A percentile compares a stretch with the other conserved stretches of the same genome.
phyloP scores from a whole-genome alignment of 2,329 filamentous ascomycete genomes.

The Aureobasidium sp. region DNA sequence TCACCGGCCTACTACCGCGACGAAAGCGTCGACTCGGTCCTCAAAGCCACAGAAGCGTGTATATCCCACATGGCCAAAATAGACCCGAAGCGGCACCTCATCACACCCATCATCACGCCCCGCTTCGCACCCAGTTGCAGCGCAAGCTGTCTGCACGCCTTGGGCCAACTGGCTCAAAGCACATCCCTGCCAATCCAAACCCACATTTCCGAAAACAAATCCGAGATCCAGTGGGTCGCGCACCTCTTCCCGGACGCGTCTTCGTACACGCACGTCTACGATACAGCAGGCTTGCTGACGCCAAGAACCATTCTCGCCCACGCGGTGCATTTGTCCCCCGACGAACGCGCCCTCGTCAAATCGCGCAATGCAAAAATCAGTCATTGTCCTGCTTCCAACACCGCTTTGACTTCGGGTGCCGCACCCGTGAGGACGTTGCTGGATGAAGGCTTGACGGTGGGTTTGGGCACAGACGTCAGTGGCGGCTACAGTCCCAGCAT shows the following conservation, averaged over 20 bases:
- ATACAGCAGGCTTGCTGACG: constrained; percentile 61
- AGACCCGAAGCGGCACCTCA: constrained; percentile 58
- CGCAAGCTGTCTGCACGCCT: constrained; percentile 47
- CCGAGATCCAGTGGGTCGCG: constrained; percentile 65
- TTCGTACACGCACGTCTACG: constrained; percentile 74
- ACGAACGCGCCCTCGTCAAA: constrained; percentile 60
- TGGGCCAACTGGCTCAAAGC: constrained; percentile 59
- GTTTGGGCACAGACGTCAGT: constrained; percentile 83
- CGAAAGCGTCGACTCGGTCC: constrained; percentile 53
- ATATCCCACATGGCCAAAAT: constrained; percentile 55
- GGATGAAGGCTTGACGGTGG: constrained; percentile 67
- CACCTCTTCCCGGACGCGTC: constrained; percentile 58
- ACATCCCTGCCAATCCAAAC: constrained; percentile 70
- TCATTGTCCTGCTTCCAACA: constrained; percentile 86
- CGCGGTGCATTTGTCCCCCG: constrained; percentile 64
- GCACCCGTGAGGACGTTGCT: constrained; percentile 70
- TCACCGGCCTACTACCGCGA: constrained; percentile 78
- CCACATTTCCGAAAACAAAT: constrained; percentile 76
- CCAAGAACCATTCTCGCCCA: constrained; percentile 76
- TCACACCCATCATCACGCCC: constrained; percentile 74
- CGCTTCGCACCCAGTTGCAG: constrained; percentile 55
- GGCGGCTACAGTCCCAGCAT: constrained; percentile 80
- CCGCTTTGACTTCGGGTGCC: constrained; percentile 69
- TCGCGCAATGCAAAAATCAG: constrained; percentile 58
- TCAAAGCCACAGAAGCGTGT: constrained; percentile 42